Base-by-base conservation (phyloP, 352 stramenopile species). In the Phytophthora syringae region DNA sequence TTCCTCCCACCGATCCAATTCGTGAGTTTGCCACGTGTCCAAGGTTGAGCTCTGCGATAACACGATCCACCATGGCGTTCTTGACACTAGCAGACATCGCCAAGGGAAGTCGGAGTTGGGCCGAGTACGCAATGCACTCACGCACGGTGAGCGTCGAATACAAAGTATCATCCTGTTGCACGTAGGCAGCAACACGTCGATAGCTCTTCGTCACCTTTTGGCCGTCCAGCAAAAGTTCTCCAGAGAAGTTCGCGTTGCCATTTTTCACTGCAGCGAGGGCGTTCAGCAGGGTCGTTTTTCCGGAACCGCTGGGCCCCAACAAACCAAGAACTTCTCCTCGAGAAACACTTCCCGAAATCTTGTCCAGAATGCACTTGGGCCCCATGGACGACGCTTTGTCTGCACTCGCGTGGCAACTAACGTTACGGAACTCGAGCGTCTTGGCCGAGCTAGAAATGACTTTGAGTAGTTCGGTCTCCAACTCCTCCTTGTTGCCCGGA, bases 121-220 rank as follows among this genome's bases (percentile, higher is more conserved):
- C 82, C 13, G 84, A 90, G 75, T 92, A 93, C 25, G 72, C 52
- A 49, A 97, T 82, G 50, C 78, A 91, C 57, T 97, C 89, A 12
- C 78, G 78, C 12, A 94, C 86, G 6, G 84, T 92, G 13, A 97
- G 72, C 39, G 80, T 92, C 24, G 82, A 49, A 25, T 86, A 90
- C 9, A 95, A 71, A 21, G 76, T 72, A 58, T 94, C 86, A 47
- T 97, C 84, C 60, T 97, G 89, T 59, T 92, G 77, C 52, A 97
- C 86, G 60, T 94, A 96, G 3, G 86, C 88, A 9, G 88, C 80
- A 62, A 93, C 70, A 9, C 79, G 64, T 34, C 82, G 78, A 66
- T 91, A 93, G 39, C 78, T 60, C 49, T 81, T 74, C 11, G 76
- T 48, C 30, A 87, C 73, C 48, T 73, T 72, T 28, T 76, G 60